phyloP scores from a whole-genome alignment of 306 rosid species.

The Abrus pulchellus region DNA sequence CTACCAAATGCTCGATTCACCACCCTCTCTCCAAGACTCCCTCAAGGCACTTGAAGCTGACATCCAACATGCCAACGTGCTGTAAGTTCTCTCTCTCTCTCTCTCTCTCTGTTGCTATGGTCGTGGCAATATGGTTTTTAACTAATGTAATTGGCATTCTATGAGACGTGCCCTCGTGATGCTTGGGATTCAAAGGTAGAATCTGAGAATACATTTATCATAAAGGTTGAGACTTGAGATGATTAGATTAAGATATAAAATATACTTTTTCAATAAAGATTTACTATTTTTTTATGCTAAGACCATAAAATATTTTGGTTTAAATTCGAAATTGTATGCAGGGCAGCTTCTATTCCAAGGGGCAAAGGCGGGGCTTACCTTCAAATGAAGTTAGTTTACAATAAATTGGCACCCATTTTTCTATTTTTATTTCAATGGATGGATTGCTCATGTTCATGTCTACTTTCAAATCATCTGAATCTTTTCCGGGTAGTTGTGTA shows the following conservation, averaged over 20 bases:
- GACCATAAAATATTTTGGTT: neutral
- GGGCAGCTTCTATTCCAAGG: slow-evolving; percentile 81
- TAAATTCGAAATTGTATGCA: slow-evolving; percentile 52
- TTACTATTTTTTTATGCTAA: too few relatives aligned
- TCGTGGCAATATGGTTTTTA: neutral
- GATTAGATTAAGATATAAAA: neutral
- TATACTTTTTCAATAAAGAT: too few relatives aligned
- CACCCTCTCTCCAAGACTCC: slow-evolving; percentile 69
- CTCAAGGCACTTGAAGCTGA: slow-evolving; percentile 81
- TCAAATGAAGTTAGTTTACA: slow-evolving; percentile 76
- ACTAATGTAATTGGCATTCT: too few relatives aligned
- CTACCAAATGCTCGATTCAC: slow-evolving; percentile 63
- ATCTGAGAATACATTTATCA: slow-evolving; percentile 3
- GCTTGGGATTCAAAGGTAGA: neutral
- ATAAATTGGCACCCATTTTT: slow-evolving; percentile 68
- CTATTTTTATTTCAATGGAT: slow-evolving; percentile 70
- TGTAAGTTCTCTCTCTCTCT: slow-evolving; percentile 61
- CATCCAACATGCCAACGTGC: slow-evolving; percentile 78
- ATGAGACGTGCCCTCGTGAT: neutral
- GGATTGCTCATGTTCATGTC: slow-evolving; percentile 69
- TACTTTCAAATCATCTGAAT: slow-evolving; percentile 61
- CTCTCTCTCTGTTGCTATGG: neutral
- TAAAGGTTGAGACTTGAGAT: neutral
- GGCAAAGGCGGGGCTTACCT: slow-evolving; percentile 64
- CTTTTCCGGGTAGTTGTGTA: slow-evolving; percentile 69